phyloP scores from a whole-genome alignment of 306 rosid species.

The Parietaria judaica region DNA sequence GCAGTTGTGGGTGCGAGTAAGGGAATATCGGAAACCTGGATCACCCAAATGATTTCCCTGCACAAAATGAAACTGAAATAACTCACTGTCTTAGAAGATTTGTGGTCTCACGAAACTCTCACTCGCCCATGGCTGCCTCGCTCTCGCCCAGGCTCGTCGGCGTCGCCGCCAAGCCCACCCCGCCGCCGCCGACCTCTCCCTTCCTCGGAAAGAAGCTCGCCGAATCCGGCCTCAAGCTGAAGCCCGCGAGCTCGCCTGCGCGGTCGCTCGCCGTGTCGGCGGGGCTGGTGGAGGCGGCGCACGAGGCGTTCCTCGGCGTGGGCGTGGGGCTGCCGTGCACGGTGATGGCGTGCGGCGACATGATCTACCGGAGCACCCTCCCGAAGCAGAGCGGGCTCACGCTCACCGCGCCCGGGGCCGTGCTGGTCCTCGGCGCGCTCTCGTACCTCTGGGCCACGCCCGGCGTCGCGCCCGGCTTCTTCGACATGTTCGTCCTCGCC shows the following conservation, averaged over 20 bases:
- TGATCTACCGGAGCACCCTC: conserved; percentile 84
- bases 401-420: conserved; percentile 58
- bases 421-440: conserved; percentile 64
- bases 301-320: conserved; percentile 63
- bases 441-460: conserved; percentile 98
- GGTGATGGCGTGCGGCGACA: conserved; percentile 94
- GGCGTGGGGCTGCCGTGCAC: conserved; percentile 91
- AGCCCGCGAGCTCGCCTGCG: conserved; percentile 8
- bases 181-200: conserved; percentile 33
- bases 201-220: conserved; percentile 55
- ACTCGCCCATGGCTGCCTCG: conserved; percentile 42
- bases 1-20: conserved; percentile 24
- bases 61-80: conserved; percentile 50
- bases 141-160: conserved; percentile 59
- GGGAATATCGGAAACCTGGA: conserved; percentile 17
- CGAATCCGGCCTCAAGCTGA: conserved; percentile 39
- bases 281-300: conserved; percentile 50
- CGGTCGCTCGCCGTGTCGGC: conserved; percentile 32
- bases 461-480: conserved; percentile 94
- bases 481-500: conserved; percentile 96
- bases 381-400: conserved; percentile 67
- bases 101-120: no score
- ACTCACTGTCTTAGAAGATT: no score
- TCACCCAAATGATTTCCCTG: conserved; percentile 36
- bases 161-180: conserved; percentile 35